These are phyloP conservation scores for Phytophthora ramorum DNA, from an alignment of 352 stramenopile genomes.

Conservation along the genomic window DNA sequence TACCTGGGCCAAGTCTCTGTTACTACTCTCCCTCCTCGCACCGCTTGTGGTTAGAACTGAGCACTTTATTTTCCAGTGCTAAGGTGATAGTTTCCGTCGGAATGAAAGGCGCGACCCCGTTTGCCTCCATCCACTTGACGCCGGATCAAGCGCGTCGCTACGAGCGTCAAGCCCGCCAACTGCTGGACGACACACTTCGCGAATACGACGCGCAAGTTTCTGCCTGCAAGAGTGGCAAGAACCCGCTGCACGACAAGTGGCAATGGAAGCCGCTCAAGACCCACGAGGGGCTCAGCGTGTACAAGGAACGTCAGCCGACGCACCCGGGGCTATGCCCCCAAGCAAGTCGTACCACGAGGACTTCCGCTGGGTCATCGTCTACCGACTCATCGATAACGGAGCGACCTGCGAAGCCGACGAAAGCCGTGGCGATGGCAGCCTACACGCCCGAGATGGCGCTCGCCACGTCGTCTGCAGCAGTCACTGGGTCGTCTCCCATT, in stretches of 20 bases:
- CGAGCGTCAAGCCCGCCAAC: slow-evolving; percentile 25
- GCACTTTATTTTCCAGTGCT: slow-evolving; percentile 18
- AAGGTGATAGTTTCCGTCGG: slow-evolving; percentile 4
- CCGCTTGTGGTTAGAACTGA: neutral
- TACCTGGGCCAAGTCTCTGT: slow-evolving; percentile 10
- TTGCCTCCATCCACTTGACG: slow-evolving; percentile 29
- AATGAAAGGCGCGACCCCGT: slow-evolving; percentile 34
- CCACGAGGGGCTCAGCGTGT: slow-evolving; percentile 35
- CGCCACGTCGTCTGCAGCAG: slow-evolving; percentile 6
- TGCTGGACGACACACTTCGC: slow-evolving; percentile 35
- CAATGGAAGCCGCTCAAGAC: slow-evolving; percentile 42
- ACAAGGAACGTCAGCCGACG: slow-evolving; percentile 40
- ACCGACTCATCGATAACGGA: slow-evolving; percentile 8
- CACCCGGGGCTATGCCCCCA: slow-evolving; percentile 18
- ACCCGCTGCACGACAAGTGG: slow-evolving; percentile 40
- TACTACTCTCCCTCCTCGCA: neutral
- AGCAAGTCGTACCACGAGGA: slow-evolving; percentile 3
- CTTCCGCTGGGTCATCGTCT: slow-evolving; percentile 11
- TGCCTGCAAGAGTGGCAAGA: slow-evolving; percentile 20
- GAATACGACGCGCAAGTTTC: slow-evolving; percentile 24
- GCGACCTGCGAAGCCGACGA: slow-evolving; percentile 11
- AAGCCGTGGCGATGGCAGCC: slow-evolving; percentile 37
- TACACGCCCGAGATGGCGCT: slow-evolving; percentile 28
- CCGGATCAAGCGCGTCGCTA: slow-evolving; percentile 19
- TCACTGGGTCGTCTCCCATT: slow-evolving; percentile 14